Evolutionary conservation across 148 eudicot species (phyloP), one percentile per base, ranked within the genome.

Genomic region (Dianthus caryophyllus): DNA sequence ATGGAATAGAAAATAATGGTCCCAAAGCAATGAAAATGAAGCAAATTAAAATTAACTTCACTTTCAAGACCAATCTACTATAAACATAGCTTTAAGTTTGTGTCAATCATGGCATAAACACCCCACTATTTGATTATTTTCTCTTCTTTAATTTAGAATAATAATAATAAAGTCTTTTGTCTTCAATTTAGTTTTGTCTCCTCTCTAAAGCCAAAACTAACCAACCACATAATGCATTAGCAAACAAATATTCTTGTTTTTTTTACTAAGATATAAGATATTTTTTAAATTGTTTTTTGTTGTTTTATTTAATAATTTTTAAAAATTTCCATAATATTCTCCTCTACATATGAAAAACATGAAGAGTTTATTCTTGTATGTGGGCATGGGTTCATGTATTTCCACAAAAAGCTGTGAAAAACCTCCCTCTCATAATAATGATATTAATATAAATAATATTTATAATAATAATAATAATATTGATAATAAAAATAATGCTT

Each of bases 321-420:
- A 31, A 8, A 18, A 44, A 13, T 47, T 10, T 17, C 20, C 26
- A 21, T 57, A 20, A 25, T 18, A 56, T 22, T 14, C 10, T 61
- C 16, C n/a, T 57, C 41, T 65, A 26, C 44, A 66, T 54, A 62
- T 61, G 54, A 66, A 73, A 66, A 73, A 60, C 2, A 63, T 65
- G 66, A 75, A 70, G 74, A 69, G 70, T 44, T 70, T 70, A 3
- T 59, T 75, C 47, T n/a, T 70, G 53, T 70, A 25, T 49, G 49
- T 76, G 12, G 79, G 79, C n/a, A 76, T 76, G 79, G 64, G 79
- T 49, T 70, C 79, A 36, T 76, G 79, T 71, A 41, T 76, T 31
- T 76, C 79, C 36, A 39, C 49, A 15, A 58, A 72, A 33, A 56
- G 21, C 53, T 16, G 31, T 61, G 38, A 57, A 24, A 63, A 63